Conservation (phyloP, 2,329 filamentous ascomycete genomes). For the Berkeleyomyces rouxiae region DNA sequence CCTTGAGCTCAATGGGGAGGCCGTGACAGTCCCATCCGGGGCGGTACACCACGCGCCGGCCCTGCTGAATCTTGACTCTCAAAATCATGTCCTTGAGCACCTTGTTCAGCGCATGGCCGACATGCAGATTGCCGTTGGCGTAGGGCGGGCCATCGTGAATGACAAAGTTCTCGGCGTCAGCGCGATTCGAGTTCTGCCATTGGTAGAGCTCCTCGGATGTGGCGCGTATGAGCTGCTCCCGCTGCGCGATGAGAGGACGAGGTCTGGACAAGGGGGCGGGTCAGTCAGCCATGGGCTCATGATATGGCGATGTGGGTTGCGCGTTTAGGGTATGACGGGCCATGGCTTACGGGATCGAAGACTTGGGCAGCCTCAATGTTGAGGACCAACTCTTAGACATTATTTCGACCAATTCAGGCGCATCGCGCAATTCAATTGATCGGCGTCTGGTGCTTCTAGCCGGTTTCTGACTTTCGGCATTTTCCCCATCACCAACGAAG, state of each 20-base stretch:
- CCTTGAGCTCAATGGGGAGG: conserved; percentile 91
- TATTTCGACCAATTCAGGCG: conserved; percentile 55
- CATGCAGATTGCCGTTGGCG: conserved; percentile 80
- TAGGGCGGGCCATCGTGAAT: conserved; percentile 95
- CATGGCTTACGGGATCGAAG: conserved; percentile 47
- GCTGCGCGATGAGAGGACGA: conserved; percentile 33
- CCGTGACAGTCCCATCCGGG: conserved; percentile 98
- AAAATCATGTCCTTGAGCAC: conserved; percentile 89
- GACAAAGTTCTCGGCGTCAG: conserved; percentile 47
- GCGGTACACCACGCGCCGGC: conserved; percentile 58
- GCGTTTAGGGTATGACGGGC: not conserved
- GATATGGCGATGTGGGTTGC: not conserved
- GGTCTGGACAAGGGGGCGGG: conserved; percentile 23
- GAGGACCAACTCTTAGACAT: conserved; percentile 50
- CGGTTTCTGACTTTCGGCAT: not conserved
- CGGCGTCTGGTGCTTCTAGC: not conserved
- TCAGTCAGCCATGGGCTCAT: not conserved
- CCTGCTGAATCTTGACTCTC: conserved; percentile 62
- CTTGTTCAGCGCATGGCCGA: conserved; percentile 93
- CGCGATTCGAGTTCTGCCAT: conserved; percentile 55
- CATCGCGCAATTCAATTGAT: conserved; percentile 19
- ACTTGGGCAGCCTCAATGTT: conserved; percentile 59
- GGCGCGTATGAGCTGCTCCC: conserved; percentile 47
- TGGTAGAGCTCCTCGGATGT: conserved; percentile 78
- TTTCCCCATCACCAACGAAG: not conserved